phyloP scores from a whole-genome alignment of 306 rosid genomes.

The Styphnolobium japonicum region DNA sequence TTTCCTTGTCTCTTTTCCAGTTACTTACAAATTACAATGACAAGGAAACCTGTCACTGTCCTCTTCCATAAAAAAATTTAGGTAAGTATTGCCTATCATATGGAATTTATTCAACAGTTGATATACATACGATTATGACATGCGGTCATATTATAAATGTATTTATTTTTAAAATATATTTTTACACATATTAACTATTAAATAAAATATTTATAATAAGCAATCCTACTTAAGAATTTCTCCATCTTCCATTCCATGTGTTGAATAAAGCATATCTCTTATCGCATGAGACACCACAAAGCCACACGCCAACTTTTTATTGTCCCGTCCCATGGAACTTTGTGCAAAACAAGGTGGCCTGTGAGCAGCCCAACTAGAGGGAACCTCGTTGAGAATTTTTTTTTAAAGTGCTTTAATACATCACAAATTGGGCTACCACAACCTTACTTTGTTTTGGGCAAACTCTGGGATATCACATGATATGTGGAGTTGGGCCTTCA shows the following conservation, averaged over 20 bases:
- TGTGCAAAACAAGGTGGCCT: neutral
- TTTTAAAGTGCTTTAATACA: neutral
- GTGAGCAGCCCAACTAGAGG: neutral
- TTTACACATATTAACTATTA: no score
- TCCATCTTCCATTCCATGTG: neutral
- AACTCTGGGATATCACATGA: neutral
- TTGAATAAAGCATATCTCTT: neutral
- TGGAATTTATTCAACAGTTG: no score
- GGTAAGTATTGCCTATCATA: no score
- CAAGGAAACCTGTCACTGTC: neutral
- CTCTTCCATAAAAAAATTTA: no score
- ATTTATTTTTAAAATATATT: no score
- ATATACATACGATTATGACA: no score
- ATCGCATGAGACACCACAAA: neutral
- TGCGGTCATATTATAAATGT: no score
- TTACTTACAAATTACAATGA: no score
- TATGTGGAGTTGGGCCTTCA: neutral
- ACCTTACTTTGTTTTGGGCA: neutral
- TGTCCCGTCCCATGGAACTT: neutral
- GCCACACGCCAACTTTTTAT: neutral
- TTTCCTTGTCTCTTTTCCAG: neutral
- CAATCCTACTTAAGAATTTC: no score
- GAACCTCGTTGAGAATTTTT: no score
- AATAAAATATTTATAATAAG: no score
- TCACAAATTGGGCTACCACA: neutral